Evolutionary conservation across 83 land plant genomes (phyloP).

Genomic region (Diphasiastrum complanatum): DNA sequence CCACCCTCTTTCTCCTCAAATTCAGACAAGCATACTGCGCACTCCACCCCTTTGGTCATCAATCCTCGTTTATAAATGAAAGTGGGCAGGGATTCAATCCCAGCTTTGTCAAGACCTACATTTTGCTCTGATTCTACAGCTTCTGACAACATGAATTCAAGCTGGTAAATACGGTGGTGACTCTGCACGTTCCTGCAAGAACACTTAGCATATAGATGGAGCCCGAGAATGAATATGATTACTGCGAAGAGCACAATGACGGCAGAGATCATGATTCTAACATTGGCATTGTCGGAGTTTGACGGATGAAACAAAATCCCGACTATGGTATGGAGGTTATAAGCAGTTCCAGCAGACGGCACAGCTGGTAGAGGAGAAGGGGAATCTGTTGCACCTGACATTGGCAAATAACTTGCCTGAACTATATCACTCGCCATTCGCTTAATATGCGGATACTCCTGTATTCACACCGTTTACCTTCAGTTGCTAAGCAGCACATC

Average conservation of each 20-base stretch:
- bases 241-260: conserved; percentile 36
- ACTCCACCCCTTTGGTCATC: conserved; percentile 12
- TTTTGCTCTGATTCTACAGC: neutral
- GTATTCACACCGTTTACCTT: no score
- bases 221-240: conserved; percentile 26
- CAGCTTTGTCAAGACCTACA: conserved; percentile 18
- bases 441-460: no score
- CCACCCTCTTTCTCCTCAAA: conserved; percentile 15
- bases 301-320: no score
- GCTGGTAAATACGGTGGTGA: conserved; percentile 6
- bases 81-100: conserved; percentile 17
- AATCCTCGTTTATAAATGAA: neutral
- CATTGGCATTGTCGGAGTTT: no score
- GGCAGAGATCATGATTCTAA: conserved; percentile 43
- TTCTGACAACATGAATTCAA: neutral
- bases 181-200: conserved; percentile 32
- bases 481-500: no score
- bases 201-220: conserved; percentile 39
- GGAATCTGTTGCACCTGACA: no score
- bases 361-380: no score
- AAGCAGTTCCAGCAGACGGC: no score
- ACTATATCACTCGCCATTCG: no score
- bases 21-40: conserved; percentile 21
- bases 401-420: no score
- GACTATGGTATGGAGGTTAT: no score